phyloP scores from a whole-genome alignment of 202 grass and related monocot species.

The Dendrocalamus latiflorus region DNA sequence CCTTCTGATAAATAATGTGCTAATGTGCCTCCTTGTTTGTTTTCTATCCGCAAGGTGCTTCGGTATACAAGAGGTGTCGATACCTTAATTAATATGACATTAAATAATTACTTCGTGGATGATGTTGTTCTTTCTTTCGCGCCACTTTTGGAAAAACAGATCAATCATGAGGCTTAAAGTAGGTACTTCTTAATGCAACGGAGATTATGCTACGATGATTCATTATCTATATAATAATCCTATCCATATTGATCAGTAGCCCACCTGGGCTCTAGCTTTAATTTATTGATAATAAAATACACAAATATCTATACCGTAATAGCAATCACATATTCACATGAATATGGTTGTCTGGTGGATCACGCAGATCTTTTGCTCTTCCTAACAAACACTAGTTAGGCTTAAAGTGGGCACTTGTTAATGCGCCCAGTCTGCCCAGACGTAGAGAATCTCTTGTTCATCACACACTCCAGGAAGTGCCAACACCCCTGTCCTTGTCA shows the following conservation, averaged over 20 bases:
- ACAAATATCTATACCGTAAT: slow-evolving; percentile 32
- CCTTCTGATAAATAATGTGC: slow-evolving; percentile 17
- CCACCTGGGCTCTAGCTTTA: slow-evolving; percentile 26
- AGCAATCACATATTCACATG: slow-evolving; percentile 36
- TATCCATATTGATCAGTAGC: background rate
- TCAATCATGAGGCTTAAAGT: slow-evolving; percentile 28
- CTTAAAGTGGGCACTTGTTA: too few relatives aligned
- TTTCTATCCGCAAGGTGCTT: slow-evolving; percentile 24
- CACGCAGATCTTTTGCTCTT: background rate
- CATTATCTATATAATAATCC: slow-evolving; percentile 36
- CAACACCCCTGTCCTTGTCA: background rate
- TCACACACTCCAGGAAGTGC: background rate
- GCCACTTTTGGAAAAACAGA: background rate
- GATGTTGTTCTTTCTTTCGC: background rate
- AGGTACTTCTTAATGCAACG: slow-evolving; percentile 20
- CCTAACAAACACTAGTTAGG: background rate
- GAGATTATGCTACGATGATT: slow-evolving; percentile 18
- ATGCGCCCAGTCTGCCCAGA: slow-evolving; percentile 56
- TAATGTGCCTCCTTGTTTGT: slow-evolving; percentile 13
- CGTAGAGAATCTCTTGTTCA: slow-evolving; percentile 20
- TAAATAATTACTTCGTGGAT: too few relatives aligned
- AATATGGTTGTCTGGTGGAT: background rate
- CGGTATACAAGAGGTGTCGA: slow-evolving; percentile 6
- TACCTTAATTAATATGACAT: slow-evolving; percentile 11
- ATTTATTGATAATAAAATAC: too few relatives aligned